A percentile compares a stretch with the other conserved stretches of the same genome.
These are phyloP conservation scores for Podospora pseudopauciseta DNA, from an alignment of 495 filamentous ascomycete genomes.

Conservation along the genomic window DNA sequence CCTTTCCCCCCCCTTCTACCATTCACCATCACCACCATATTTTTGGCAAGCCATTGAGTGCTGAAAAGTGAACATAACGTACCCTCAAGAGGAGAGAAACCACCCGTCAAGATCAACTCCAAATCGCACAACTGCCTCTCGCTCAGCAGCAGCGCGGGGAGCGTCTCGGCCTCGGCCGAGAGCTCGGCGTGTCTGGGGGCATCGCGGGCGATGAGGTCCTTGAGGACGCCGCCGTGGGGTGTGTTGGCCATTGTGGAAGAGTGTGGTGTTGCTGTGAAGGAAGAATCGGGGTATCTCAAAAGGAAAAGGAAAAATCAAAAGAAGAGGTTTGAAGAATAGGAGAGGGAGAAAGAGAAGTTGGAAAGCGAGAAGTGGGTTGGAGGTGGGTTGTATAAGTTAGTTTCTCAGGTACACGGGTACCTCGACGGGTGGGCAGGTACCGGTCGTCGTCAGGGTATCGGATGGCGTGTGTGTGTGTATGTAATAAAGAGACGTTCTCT, in stretches of 20 bases:
- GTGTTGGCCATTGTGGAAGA: conserved; percentile 56
- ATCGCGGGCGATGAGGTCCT: conserved; percentile 94
- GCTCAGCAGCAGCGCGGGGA: conserved; percentile 78
- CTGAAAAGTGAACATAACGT: conserved; percentile 31
- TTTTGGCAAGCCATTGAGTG: neutral
- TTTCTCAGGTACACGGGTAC: neutral
- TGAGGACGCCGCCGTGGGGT: conserved; percentile 94
- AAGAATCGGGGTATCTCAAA: neutral
- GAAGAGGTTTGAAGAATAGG: neutral
- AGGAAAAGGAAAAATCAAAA: neutral
- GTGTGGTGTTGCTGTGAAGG: neutral
- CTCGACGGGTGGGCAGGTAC: neutral
- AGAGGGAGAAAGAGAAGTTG: conserved; percentile 1
- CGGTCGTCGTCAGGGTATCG: neutral
- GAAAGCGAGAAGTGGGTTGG: neutral
- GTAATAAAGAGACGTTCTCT: neutral
- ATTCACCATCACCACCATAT: conserved; percentile 20
- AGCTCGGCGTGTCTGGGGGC: conserved; percentile 71
- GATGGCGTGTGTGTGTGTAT: neutral
- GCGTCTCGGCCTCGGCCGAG: conserved; percentile 73
- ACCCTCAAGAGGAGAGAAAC: conserved; percentile 97
- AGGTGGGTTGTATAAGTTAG: neutral
- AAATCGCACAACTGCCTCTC: conserved; percentile 97
- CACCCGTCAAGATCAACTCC: conserved; percentile 91
- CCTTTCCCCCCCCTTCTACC: conserved; percentile 17